These are phyloP conservation scores for Penicillium digitatum DNA, from an alignment of 2,329 filamentous ascomycete genomes.

Conservation along the genomic window DNA sequence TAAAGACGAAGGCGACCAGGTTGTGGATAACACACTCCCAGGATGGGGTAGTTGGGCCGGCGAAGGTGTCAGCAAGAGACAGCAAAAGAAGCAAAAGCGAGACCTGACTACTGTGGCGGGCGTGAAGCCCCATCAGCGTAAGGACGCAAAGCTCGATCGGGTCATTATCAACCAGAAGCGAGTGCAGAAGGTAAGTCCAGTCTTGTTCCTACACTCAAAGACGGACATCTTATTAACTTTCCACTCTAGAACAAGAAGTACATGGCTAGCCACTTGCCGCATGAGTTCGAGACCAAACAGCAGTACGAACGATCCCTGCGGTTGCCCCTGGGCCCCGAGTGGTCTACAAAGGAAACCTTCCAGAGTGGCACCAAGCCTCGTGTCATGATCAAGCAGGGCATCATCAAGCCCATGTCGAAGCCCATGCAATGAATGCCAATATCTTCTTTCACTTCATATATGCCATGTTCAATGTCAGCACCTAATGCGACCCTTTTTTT, in stretches of 20 bases:
- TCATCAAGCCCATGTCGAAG: constrained; percentile 82
- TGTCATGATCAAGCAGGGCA: constrained; percentile 83
- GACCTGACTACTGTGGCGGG: constrained; percentile 55
- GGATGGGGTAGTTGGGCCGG: constrained; percentile 95
- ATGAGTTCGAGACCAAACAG: constrained; percentile 79
- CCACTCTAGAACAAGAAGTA: constrained; percentile 71
- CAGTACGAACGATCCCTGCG: constrained; percentile 89
- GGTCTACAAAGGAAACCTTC: constrained; percentile 93
- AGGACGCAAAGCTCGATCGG: constrained; percentile 74
- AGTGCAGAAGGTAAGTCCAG: constrained; percentile 68
- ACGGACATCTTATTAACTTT: constrained; percentile 9
- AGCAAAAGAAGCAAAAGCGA: constrained; percentile 57
- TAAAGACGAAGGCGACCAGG: constrained; percentile 75
- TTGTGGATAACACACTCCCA: constrained; percentile 77
- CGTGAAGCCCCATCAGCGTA: constrained; percentile 69
- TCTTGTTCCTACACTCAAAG: not conserved
- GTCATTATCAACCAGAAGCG: constrained; percentile 93
- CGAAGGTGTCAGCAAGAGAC: constrained; percentile 69
- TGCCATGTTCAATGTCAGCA: not conserved
- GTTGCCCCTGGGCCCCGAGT: constrained; percentile 86
- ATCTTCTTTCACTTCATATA: constrained; percentile 1
- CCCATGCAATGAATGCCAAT: constrained; percentile 52
- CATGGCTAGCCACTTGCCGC: constrained; percentile 75
- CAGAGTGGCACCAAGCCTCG: constrained; percentile 85
- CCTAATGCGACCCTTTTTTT: constrained; percentile 1